Conservation (phyloP, 2,329 filamentous ascomycete genomes). For the Fusarium denticulatum region DNA sequence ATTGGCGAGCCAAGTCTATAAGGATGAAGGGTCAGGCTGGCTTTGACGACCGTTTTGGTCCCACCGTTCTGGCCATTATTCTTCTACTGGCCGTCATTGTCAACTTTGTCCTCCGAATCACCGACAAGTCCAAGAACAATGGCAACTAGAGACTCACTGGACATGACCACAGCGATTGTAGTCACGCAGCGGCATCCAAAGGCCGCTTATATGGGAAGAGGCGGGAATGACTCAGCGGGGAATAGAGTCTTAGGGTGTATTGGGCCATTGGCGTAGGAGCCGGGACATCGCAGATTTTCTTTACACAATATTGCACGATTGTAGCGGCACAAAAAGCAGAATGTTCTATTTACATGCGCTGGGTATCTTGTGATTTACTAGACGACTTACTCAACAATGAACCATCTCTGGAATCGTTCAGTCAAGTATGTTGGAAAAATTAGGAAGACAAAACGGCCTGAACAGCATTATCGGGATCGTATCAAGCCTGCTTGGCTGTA, state of each 20-base stretch:
- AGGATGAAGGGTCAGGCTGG: constrained; percentile 90
- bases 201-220: neutral
- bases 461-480: neutral
- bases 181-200: neutral
- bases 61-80: constrained; percentile 87
- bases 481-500: constrained; percentile 39
- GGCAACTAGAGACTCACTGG: constrained; percentile 11
- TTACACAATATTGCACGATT: constrained; percentile 23
- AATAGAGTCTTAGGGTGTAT: constrained; percentile 7
- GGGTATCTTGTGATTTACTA: constrained; percentile 34
- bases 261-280: constrained; percentile 36
- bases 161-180: neutral
- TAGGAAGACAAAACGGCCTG: neutral
- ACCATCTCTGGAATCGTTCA: neutral
- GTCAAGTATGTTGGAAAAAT: neutral
- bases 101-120: constrained; percentile 88
- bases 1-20: constrained; percentile 96
- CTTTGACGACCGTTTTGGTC: constrained; percentile 95
- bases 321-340: constrained; percentile 31
- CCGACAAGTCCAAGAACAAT: constrained; percentile 54
- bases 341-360: constrained; percentile 13
- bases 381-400: neutral
- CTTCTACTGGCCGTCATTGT: constrained; percentile 90
- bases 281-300: constrained; percentile 25
- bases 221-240: neutral